Percentiles rank a stretch among this genome's conserved stretches.
Conservation (phyloP, 768 basidiomycete species). For the Cystobasidium tubakii region DNA sequence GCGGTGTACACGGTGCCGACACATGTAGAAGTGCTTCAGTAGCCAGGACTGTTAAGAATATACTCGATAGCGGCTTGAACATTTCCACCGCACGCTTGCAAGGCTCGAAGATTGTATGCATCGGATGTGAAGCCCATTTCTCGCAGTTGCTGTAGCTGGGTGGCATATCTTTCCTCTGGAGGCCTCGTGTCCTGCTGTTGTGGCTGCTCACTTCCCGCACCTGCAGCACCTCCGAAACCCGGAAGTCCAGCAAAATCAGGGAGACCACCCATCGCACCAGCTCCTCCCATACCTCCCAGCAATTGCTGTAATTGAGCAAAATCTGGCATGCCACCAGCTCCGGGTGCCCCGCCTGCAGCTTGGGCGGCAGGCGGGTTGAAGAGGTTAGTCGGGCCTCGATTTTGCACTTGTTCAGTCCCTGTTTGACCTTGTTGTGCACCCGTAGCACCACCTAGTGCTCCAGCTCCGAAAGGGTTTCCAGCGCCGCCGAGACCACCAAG, state of each 20-base stretch:
- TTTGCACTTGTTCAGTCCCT: slow-evolving; percentile 27
- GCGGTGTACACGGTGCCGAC: too few species aligned
- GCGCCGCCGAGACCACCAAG: slow-evolving; percentile 40
- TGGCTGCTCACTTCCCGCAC: slow-evolving; percentile 50
- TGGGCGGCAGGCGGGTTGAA: slow-evolving; percentile 19
- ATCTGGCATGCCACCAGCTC: slow-evolving; percentile 33
- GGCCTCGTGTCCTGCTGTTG: slow-evolving; percentile 61
- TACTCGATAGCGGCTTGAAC: slow-evolving; percentile 77
- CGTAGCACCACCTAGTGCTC: slow-evolving; percentile 17
- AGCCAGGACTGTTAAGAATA: slow-evolving; percentile 55
- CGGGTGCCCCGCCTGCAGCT: slow-evolving; percentile 30
- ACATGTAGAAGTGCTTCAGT: neutral
- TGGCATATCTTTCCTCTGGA: slow-evolving; percentile 87
- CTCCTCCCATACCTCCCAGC: slow-evolving; percentile 36
- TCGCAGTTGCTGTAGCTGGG: slow-evolving; percentile 55
- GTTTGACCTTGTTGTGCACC: slow-evolving; percentile 19
- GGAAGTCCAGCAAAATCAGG: slow-evolving; percentile 42
- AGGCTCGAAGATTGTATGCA: slow-evolving; percentile 77
- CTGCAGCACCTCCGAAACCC: slow-evolving; percentile 41
- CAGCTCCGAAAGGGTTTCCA: slow-evolving; percentile 37
- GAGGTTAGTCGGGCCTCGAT: slow-evolving; percentile 18
- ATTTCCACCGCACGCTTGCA: slow-evolving; percentile 76
- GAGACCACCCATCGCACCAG: slow-evolving; percentile 35
- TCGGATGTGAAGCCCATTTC: slow-evolving; percentile 65
- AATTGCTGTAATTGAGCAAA: slow-evolving; percentile 37